Conservation (phyloP, 139 green algal genomes). For the Klebsormidium nitens region DNA sequence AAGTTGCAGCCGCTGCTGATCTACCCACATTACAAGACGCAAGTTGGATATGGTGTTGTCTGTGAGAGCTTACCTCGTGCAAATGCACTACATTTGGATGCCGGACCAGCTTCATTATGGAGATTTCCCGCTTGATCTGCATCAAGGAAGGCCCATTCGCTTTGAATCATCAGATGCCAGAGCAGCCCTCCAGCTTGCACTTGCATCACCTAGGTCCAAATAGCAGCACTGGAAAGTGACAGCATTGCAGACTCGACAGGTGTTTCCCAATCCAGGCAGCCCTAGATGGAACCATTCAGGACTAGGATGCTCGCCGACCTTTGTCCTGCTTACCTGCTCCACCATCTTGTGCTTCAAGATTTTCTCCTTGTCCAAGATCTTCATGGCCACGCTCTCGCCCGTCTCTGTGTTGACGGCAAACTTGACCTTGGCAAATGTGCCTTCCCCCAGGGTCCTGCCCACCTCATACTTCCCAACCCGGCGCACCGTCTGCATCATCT, state of each 20-base stretch:
- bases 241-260: too few relatives aligned
- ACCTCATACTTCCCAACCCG: slow-evolving; percentile 41
- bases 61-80: slow-evolving; percentile 46
- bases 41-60: too few relatives aligned
- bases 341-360: slow-evolving; percentile 38
- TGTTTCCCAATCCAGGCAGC: too few relatives aligned
- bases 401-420: slow-evolving; percentile 56
- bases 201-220: neutral
- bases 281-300: too few relatives aligned
- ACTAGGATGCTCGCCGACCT: too few relatives aligned
- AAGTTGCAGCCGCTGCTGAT: too few relatives aligned
- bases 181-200: neutral
- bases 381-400: slow-evolving; percentile 57
- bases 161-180: neutral
- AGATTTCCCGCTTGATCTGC: slow-evolving; percentile 62
- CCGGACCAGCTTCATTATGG: slow-evolving; percentile 54
- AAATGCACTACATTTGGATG: slow-evolving; percentile 66
- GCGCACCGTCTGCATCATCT: too few relatives aligned
- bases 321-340: slow-evolving; percentile 21
- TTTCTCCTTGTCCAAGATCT: slow-evolving; percentile 57
- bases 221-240: too few relatives aligned
- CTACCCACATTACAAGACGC: too few relatives aligned
- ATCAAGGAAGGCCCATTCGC: neutral
- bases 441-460: slow-evolving; percentile 65
- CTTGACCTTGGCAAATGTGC: slow-evolving; percentile 66